Evolutionary conservation across 768 basidiomycete genomes (phyloP).

Genomic region (Amanita rimosa): DNA sequence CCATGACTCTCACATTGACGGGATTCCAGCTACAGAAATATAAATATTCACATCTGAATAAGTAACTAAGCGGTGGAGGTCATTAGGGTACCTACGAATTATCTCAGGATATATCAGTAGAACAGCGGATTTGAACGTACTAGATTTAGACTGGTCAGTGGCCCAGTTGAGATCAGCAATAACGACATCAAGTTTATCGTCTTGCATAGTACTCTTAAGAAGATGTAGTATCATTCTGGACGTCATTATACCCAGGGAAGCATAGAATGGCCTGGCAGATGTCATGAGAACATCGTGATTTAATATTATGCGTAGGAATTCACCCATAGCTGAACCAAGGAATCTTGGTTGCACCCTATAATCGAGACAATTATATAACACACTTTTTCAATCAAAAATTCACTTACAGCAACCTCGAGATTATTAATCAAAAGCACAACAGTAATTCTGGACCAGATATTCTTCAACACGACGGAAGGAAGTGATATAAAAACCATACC

Average conservation of each 20-base stretch:
- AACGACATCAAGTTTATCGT: neutral
- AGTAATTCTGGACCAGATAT: slow-evolving; percentile 19
- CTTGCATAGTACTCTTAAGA: slow-evolving; percentile 19
- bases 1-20: too few species aligned
- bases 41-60: too few species aligned
- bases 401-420: slow-evolving; percentile 29
- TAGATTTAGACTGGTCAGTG: neutral
- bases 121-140: neutral
- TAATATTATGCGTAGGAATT: neutral
- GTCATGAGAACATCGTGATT: neutral
- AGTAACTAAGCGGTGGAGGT: neutral
- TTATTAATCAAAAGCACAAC: slow-evolving; percentile 32
- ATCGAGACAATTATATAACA: neutral
- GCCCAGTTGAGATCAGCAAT: neutral
- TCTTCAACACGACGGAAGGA: neutral
- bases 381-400: neutral
- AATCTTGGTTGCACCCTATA: slow-evolving; percentile 28
- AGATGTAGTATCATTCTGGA: slow-evolving; percentile 34
- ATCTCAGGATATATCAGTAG: neutral
- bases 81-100: neutral
- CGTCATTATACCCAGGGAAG: slow-evolving; percentile 34
- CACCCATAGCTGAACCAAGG: slow-evolving; percentile 40
- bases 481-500: slow-evolving; percentile 14
- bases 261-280: slow-evolving; percentile 29
- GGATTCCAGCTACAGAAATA: too few species aligned